A percentile compares a stretch with the other conserved stretches of the same genome.
phyloP scores from a whole-genome alignment of 2,329 filamentous ascomycete species.

The Tricladium varicosporioides region DNA sequence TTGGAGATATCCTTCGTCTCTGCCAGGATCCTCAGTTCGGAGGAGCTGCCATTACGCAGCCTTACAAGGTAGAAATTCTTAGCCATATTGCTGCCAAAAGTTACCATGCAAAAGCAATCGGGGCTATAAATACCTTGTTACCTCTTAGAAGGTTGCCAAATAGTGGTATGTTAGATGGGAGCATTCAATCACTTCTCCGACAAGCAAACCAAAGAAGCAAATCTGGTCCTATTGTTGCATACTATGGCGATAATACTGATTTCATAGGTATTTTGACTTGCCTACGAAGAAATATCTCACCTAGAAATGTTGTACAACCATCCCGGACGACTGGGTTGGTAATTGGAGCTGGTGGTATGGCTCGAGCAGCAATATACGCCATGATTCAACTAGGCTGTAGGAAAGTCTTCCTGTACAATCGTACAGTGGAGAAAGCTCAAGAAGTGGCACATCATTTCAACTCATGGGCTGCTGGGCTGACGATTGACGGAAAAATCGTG shows the following conservation, averaged over 20 bases:
- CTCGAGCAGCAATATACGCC: conserved; percentile 72
- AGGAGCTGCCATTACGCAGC: conserved; percentile 68
- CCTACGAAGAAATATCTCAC: conserved; percentile 69
- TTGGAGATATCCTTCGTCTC: conserved; percentile 62
- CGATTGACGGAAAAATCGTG: conserved; percentile 30
- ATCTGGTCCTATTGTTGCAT: conserved; percentile 62
- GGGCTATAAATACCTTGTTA: conserved; percentile 73
- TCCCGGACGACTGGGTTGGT: conserved; percentile 48
- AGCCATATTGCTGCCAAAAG: conserved; percentile 64
- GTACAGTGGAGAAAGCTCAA: conserved; percentile 62
- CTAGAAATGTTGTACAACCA: conserved; percentile 62
- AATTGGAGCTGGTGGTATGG: conserved; percentile 72
- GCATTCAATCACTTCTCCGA: conserved; percentile 33
- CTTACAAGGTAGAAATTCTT: conserved; percentile 72
- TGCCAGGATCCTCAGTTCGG: conserved; percentile 67
- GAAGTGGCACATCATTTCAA: conserved; percentile 69
- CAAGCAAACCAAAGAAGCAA: conserved; percentile 55
- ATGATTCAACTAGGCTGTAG: conserved; percentile 75
- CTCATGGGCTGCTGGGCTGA: conserved; percentile 36
- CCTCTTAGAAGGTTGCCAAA: conserved; percentile 52
- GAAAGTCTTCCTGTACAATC: conserved; percentile 73
- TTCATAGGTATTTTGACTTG: conserved; percentile 78
- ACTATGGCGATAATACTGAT: conserved; percentile 79
- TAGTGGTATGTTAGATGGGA: conserved; percentile 48
- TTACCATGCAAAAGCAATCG: conserved; percentile 70